Conservation (phyloP, 306 rosid genomes). For the Herpetospermum pedunculosum region DNA sequence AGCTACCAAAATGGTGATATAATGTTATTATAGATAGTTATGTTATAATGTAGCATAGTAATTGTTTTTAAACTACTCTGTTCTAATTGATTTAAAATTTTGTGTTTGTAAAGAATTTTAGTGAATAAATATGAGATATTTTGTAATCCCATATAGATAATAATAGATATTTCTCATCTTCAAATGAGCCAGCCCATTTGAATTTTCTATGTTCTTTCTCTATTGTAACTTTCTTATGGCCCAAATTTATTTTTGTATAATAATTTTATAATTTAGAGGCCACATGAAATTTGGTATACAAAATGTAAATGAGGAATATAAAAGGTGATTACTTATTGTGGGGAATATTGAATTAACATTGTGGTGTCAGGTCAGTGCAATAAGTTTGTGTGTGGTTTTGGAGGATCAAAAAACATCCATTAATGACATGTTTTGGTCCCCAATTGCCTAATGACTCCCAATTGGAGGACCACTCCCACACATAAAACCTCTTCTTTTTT, state of each 20-base stretch:
- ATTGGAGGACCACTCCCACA: background rate
- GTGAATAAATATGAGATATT: too few species aligned
- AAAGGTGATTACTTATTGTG: too few species aligned
- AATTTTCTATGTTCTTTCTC: background rate
- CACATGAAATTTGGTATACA: background rate
- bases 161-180: background rate
- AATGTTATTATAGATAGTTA: too few species aligned
- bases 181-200: background rate
- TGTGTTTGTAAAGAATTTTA: too few species aligned
- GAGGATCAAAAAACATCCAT: background rate
- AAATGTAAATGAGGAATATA: background rate
- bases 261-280: background rate
- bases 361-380: background rate
- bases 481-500: background rate
- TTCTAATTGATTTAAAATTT: background rate
- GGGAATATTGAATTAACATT: too few species aligned
- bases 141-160: background rate
- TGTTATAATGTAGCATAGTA: too few species aligned
- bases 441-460: background rate
- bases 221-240: background rate
- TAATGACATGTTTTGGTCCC: conserved; percentile 4
- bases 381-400: background rate
- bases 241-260: background rate
- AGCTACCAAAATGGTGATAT: background rate
- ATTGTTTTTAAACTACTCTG: background rate